These are phyloP conservation scores for Coemansia sp. DNA, from an alignment of 192 early-diverging fungal genomes.

Conservation along the genomic window DNA sequence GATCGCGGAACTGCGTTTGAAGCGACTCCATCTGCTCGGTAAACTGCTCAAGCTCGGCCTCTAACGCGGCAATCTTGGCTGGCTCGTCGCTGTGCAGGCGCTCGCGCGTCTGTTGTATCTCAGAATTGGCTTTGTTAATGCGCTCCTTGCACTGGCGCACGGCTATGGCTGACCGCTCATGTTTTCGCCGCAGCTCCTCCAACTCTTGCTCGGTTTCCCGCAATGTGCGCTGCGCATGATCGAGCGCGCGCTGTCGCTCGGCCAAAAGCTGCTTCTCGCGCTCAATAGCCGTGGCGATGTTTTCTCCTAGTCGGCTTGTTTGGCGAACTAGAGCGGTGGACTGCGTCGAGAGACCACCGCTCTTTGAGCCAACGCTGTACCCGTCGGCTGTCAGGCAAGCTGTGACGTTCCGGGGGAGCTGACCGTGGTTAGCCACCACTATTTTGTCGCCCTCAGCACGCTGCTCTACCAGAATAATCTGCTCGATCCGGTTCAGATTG, in stretches of 20 bases:
- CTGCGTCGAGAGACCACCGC: constrained; percentile 49
- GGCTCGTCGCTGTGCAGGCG: constrained; percentile 62
- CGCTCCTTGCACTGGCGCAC: constrained; percentile 43
- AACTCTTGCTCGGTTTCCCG: constrained; percentile 33
- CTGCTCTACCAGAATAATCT: constrained; percentile 64
- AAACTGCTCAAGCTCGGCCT: constrained; percentile 55
- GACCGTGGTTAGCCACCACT: constrained; percentile 54
- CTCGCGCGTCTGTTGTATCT: constrained; percentile 55
- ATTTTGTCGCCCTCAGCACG: constrained; percentile 42
- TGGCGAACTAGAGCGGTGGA: constrained; percentile 39
- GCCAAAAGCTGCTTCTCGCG: constrained; percentile 30
- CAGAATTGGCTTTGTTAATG: constrained; percentile 31
- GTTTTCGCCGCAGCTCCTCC: constrained; percentile 33
- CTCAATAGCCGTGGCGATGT: constrained; percentile 48
- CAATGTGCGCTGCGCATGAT: constrained; percentile 18
- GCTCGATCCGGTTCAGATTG: constrained; percentile 65
- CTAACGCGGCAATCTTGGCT: constrained; percentile 60
- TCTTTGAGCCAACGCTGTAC: constrained; percentile 60
- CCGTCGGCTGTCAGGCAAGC: constrained; percentile 62
- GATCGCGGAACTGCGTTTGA: constrained; percentile 60
- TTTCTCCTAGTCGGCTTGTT: constrained; percentile 55
- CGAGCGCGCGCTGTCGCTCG: constrained; percentile 5
- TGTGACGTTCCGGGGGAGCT: constrained; percentile 62
- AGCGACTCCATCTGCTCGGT: constrained; percentile 58
- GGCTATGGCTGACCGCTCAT: constrained; percentile 18